Conservation (phyloP, 1,284 basidiomycete species). For the Leccinum pachyderme region DNA sequence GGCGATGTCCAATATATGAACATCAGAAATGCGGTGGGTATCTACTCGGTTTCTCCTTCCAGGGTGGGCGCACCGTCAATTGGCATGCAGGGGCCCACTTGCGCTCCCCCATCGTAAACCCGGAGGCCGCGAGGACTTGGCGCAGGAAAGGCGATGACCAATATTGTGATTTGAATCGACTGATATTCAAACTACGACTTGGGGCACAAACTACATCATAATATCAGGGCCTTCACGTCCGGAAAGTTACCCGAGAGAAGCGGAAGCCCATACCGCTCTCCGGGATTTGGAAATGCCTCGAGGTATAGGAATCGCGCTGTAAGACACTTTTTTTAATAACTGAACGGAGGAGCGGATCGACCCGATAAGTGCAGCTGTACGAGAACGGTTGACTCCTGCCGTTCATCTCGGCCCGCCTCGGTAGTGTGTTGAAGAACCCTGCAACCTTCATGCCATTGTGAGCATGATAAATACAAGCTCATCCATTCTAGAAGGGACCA, state of each 20-base stretch:
- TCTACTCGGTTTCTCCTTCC: not conserved
- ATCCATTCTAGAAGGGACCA: not conserved
- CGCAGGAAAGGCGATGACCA: slow-evolving; percentile 3
- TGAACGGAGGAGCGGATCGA: not conserved
- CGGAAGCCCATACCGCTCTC: not conserved
- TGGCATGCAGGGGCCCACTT: not conserved
- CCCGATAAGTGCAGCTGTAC: not conserved
- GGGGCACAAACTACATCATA: not conserved
- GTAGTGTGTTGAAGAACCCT: not conserved
- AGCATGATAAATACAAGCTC: not conserved
- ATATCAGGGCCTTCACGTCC: not conserved
- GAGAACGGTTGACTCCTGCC: not conserved
- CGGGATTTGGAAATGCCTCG: not conserved
- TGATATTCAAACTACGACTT: not conserved
- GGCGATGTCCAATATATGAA: slow-evolving; percentile 2
- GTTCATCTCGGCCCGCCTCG: not conserved
- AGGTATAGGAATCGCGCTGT: not conserved
- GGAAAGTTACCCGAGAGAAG: not conserved
- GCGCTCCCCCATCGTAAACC: not conserved
- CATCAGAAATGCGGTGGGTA: not conserved
- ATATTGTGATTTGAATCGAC: not conserved
- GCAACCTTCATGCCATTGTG: not conserved
- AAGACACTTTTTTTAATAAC: not conserved
- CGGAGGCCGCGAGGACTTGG: slow-evolving; percentile 2
- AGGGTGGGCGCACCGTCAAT: not conserved